Evolutionary conservation across 495 filamentous ascomycete genomes (phyloP).

Genomic region (Beverwykella pulmonaria): DNA sequence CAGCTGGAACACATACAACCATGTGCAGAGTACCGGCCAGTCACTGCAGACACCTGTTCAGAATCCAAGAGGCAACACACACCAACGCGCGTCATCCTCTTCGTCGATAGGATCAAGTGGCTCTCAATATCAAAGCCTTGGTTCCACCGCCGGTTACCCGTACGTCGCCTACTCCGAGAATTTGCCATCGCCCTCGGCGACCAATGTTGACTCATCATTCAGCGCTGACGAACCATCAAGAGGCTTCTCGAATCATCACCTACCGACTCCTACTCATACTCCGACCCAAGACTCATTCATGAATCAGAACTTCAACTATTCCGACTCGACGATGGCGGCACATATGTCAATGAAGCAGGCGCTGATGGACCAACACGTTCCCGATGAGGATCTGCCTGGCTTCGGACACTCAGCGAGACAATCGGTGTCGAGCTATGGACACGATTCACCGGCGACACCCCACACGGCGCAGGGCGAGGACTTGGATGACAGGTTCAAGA

Average conservation of each 20-base stretch:
- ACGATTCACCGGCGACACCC: slow-evolving; percentile 61
- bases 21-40: slow-evolving; percentile 29
- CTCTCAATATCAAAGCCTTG: slow-evolving; percentile 41
- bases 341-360: slow-evolving; percentile 60
- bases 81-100: slow-evolving; percentile 45
- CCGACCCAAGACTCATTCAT: slow-evolving; percentile 43
- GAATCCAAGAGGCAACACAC: slow-evolving; percentile 24
- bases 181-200: slow-evolving; percentile 37
- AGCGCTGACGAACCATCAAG: slow-evolving; percentile 37
- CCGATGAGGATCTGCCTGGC: slow-evolving; percentile 46
- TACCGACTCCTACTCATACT: slow-evolving; percentile 44
- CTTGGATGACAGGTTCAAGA: slow-evolving; percentile 48
- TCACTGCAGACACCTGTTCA: slow-evolving; percentile 31
- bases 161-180: slow-evolving; percentile 46
- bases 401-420: slow-evolving; percentile 56
- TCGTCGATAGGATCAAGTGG: slow-evolving; percentile 45
- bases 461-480: slow-evolving; percentile 58
- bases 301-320: slow-evolving; percentile 27
- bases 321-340: slow-evolving; percentile 46
- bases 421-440: slow-evolving; percentile 58
- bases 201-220: slow-evolving; percentile 38
- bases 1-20: slow-evolving; percentile 34
- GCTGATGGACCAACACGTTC: slow-evolving; percentile 55
- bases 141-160: slow-evolving; percentile 37
- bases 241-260: slow-evolving; percentile 41